phyloP scores from a whole-genome alignment of 1,284 basidiomycete genomes.

The Phlebopus sp. region DNA sequence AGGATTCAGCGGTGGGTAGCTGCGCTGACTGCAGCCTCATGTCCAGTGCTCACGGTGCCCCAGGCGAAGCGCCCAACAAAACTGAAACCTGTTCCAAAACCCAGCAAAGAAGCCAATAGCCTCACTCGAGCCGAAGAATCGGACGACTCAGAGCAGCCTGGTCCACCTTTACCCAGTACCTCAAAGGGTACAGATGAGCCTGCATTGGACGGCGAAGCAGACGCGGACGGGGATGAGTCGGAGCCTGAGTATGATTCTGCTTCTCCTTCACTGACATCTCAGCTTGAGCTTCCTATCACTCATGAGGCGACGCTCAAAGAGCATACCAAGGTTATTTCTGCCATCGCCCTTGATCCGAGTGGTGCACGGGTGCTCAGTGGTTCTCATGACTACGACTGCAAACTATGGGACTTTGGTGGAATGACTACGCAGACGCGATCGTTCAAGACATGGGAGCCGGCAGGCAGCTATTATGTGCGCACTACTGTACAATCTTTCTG shows the following conservation, averaged over 20 bases:
- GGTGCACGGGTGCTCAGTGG: constrained; percentile 91
- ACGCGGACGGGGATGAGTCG: constrained; percentile 38
- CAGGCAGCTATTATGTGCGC: constrained; percentile 88
- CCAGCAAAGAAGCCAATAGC: constrained; percentile 10
- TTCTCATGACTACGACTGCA: constrained; percentile 95
- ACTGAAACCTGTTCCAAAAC: constrained; percentile 14
- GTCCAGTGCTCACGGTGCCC: constrained; percentile 16
- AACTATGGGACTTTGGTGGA: constrained; percentile 99
- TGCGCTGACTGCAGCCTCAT: constrained; percentile 16
- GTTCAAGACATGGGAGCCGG: constrained; percentile 94
- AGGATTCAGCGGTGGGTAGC: constrained; percentile 35
- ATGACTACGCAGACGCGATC: constrained; percentile 90
- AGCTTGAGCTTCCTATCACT: constrained; percentile 73
- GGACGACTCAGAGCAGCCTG: constrained; percentile 7
- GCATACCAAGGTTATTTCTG: constrained; percentile 93
- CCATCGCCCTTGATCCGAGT: constrained; percentile 87
- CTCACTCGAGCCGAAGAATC: constrained; percentile 2
- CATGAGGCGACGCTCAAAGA: constrained; percentile 91
- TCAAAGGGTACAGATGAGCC: constrained; percentile 16
- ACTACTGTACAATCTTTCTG: constrained; percentile 6
- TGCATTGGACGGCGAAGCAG: constrained; percentile 29
- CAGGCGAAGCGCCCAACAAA: constrained; percentile 12
- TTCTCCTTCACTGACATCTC: constrained; percentile 34
- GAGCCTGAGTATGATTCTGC: constrained; percentile 63
- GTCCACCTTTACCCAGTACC: constrained; percentile 4